Conservation (phyloP, 495 filamentous ascomycete species). For the Aspergillus hancockii region DNA sequence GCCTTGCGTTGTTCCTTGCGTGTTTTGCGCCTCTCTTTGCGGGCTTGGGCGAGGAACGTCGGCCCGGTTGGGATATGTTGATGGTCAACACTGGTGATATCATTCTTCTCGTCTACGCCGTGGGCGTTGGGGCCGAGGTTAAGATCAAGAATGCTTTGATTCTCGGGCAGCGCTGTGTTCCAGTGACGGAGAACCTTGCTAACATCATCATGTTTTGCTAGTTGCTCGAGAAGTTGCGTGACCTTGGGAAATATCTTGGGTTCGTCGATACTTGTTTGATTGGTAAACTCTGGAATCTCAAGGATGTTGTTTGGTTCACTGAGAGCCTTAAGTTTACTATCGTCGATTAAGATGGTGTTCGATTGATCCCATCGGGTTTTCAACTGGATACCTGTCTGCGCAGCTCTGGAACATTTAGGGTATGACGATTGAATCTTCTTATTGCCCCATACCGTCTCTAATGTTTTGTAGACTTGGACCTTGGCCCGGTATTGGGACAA, state of each 20-base stretch:
- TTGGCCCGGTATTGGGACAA: conserved; percentile 62
- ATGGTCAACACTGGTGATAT: background rate
- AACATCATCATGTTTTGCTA: conserved; percentile 41
- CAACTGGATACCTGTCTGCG: background rate
- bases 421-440: conserved; percentile 51
- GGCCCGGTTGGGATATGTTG: background rate
- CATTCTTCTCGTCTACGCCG: background rate
- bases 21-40: conserved; percentile 18
- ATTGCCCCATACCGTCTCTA: conserved; percentile 70
- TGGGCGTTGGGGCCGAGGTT: conserved; percentile 10
- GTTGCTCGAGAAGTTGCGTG: conserved; percentile 31
- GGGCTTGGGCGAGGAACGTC: conserved; percentile 9
- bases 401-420: conserved; percentile 23
- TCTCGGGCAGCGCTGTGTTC: conserved; percentile 16
- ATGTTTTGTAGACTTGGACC: conserved; percentile 84
- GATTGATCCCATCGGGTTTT: conserved; percentile 64
- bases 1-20: conserved; percentile 18
- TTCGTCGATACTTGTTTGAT: conserved; percentile 28
- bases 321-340: conserved; percentile 73
- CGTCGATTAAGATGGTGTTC: conserved; percentile 92
- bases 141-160: conserved; percentile 29
- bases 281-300: conserved; percentile 72
- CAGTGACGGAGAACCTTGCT: conserved; percentile 38
- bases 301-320: conserved; percentile 84
- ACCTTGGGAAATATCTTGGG: conserved; percentile 34